These are phyloP conservation scores for Ulota crispa DNA, from an alignment of 225 moss, liverwort and hornwort genomes.

Conservation along the genomic window DNA sequence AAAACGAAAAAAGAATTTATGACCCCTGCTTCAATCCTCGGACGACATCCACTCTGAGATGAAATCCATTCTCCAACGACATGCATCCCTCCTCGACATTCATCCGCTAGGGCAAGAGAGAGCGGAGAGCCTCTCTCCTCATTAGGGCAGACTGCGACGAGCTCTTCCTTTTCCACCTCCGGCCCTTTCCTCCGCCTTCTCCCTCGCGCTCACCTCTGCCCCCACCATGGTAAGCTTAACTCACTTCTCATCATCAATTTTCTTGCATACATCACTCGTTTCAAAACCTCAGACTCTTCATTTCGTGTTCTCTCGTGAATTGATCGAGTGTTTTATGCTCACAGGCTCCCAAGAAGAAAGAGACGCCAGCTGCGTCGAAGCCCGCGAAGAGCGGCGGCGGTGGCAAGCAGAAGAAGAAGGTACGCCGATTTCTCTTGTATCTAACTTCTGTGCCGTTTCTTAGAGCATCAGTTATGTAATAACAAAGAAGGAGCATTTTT, in stretches of 20 bases:
- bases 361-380: constrained; percentile 66
- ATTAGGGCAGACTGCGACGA: not conserved
- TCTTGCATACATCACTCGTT: not conserved
- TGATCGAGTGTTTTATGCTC: not conserved
- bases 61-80: not conserved
- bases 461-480: too few species aligned
- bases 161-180: not conserved
- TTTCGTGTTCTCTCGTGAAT: not conserved
- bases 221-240: constrained; percentile 35
- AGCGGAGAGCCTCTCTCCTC: not conserved
- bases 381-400: constrained; percentile 93
- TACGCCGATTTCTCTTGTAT: not conserved
- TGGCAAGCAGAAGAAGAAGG: constrained; percentile 99
- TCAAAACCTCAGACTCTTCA: fast-evolving
- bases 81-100: not conserved
- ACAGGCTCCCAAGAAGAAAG: constrained; percentile 93
- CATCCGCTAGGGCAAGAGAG: constrained; percentile 20
- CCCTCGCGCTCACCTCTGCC: not conserved
- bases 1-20: too few species aligned
- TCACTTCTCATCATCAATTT: not conserved
- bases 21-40: too few species aligned
- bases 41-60: too few species aligned
- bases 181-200: not conserved
- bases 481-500: not conserved
- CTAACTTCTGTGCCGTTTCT: not conserved